phyloP scores from a whole-genome alignment of 192 early-diverging fungal genomes.

The Pilobolus umbonatus region DNA sequence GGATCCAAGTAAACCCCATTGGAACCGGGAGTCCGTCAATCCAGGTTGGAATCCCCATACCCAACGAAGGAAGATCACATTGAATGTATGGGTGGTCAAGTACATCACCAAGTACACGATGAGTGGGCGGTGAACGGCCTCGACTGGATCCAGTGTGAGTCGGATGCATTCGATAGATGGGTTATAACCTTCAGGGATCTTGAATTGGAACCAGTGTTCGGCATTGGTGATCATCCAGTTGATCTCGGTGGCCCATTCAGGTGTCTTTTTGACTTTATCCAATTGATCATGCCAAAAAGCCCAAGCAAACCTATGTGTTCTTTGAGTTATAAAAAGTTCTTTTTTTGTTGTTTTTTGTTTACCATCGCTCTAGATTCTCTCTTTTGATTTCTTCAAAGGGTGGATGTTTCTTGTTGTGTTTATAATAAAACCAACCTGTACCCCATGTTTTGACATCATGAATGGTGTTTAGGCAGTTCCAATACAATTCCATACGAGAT shows the following conservation, averaged over 20 bases:
- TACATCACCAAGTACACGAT: slow-evolving; percentile 48
- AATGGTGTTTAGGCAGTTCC: slow-evolving; percentile 27
- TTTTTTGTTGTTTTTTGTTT: slow-evolving; percentile 12
- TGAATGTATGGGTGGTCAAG: slow-evolving; percentile 21
- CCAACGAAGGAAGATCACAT: slow-evolving; percentile 1
- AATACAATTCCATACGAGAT: slow-evolving; percentile 12
- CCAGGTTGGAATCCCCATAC: slow-evolving; percentile 13
- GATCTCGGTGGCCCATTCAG: slow-evolving; percentile 36
- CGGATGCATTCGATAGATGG: slow-evolving; percentile 47
- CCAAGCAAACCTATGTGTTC: slow-evolving; percentile 49
- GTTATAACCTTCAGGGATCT: slow-evolving; percentile 42
- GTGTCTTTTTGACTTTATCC: slow-evolving; percentile 27
- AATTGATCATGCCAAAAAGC: slow-evolving; percentile 42
- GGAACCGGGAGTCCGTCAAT: neutral
- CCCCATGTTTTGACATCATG: slow-evolving; percentile 24
- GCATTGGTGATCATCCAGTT: slow-evolving; percentile 34
- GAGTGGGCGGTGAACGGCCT: slow-evolving; percentile 52
- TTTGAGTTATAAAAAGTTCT: too few relatives aligned
- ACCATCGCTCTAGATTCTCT: slow-evolving; percentile 32
- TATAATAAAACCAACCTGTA: slow-evolving; percentile 33
- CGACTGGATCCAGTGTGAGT: slow-evolving; percentile 48
- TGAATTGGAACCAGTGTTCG: slow-evolving; percentile 32
- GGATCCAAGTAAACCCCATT: slow-evolving; percentile 7
- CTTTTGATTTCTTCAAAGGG: slow-evolving; percentile 23
- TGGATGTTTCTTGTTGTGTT: slow-evolving; percentile 14